A percentile compares a stretch with the other conserved stretches of the same genome.
Conservation (phyloP, 169 alveolate genomes). For the Cryptosporidium sp. region DNA sequence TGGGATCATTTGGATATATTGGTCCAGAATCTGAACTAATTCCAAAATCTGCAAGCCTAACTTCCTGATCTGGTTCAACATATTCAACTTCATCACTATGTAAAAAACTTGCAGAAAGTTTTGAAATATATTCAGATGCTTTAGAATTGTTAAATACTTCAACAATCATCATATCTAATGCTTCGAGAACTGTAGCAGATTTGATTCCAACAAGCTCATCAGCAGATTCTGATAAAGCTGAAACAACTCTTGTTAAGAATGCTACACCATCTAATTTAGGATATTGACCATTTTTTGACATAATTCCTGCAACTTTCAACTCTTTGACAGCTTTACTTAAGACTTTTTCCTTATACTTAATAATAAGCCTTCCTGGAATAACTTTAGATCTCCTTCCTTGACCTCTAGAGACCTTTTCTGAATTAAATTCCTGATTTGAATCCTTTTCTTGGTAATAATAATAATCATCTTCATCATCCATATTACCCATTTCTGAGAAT, state of each 20-base stretch:
- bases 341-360: constrained; percentile 62
- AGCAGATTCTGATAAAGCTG: constrained; percentile 56
- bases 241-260: constrained; percentile 57
- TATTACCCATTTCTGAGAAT: background rate
- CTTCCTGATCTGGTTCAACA: constrained; percentile 73
- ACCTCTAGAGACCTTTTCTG: background rate
- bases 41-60: constrained; percentile 34
- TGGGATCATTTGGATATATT: constrained; percentile 47
- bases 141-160: constrained; percentile 64
- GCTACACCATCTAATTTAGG: constrained; percentile 56
- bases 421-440: background rate
- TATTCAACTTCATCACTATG: constrained; percentile 70
- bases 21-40: background rate
- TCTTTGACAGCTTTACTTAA: constrained; percentile 66
- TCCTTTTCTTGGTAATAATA: background rate
- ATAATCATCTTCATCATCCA: background rate
- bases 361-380: constrained; percentile 44
- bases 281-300: constrained; percentile 74
- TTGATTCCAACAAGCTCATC: constrained; percentile 73
- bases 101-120: constrained; percentile 48
- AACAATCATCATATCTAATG: constrained; percentile 73
- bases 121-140: constrained; percentile 65
- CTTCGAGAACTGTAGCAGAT: constrained; percentile 67
- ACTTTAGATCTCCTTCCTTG: constrained; percentile 6
- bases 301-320: constrained; percentile 58